Base-by-base conservation (phyloP, 257 asterid species). In the Solanum gracilifrons region DNA sequence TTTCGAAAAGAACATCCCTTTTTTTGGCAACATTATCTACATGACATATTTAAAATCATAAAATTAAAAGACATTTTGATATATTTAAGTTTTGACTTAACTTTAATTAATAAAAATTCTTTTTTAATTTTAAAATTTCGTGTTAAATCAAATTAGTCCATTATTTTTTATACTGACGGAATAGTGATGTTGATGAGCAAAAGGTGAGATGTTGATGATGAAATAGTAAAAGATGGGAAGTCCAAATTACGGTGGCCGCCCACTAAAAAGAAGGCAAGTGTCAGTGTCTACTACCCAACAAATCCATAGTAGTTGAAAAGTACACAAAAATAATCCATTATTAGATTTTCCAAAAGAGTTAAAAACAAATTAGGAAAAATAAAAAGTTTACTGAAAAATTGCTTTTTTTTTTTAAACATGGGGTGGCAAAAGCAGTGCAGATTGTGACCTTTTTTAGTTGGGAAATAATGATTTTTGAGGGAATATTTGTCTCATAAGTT, bases 201-300 rank as follows among this genome's bases (percentile, higher is more conserved):
- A 69, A 29, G 23, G 18, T 13, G 75, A 68, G 37, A 31, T 16
- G 41, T 71, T 71, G 41, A 32, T 41, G 43, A 85, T 77, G 68
- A 86, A 85, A 79, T n/a, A 86, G 25, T 8, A 29, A 43, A 43
- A 4, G 51, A 43, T n/a, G 51, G 51, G 51, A 43, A 85, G 75
- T 82, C 91, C 58, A 43, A 74, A 9, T 8, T 87, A 90, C 90
- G 90, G 90, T 80, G 91, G 89, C 92, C 92, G 93, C 82, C 93
- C 93, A 89, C 74, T 83, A 69, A n/a, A 13, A 72, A 6, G 13
- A 58, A 13, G 86, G 55, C 88, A 83, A 68, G 43, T 39, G 87
- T 75, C 86, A 4, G n/a, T 62, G 68, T 55, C 29, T 41, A 27
- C 85, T 89, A 83, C 82, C 87, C 58, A 64, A 80, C 15, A 55